These are phyloP conservation scores for Hericium coralloides DNA, from an alignment of 768 basidiomycete genomes.

Conservation along the genomic window DNA sequence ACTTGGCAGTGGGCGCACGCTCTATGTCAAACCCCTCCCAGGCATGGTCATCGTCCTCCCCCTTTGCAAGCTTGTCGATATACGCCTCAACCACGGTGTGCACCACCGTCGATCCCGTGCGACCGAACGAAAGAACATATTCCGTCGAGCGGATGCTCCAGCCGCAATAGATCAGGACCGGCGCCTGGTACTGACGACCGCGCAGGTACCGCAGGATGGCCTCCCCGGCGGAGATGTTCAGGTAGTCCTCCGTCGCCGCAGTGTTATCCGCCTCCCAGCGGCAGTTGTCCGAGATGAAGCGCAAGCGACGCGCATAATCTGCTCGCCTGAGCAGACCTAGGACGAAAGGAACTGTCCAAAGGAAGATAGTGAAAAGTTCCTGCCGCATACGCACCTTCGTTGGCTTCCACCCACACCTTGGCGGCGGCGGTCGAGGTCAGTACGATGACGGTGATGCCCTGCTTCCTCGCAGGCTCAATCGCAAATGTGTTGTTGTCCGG, in stretches of 20 bases:
- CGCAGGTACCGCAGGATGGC: slow-evolving; percentile 20
- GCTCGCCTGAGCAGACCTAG: background rate
- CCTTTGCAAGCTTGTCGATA: background rate
- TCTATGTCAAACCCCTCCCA: background rate
- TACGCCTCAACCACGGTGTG: background rate
- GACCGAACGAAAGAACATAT: background rate
- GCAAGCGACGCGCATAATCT: background rate
- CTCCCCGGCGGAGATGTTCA: slow-evolving; percentile 20
- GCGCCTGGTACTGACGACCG: slow-evolving; percentile 13
- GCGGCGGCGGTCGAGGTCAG: background rate
- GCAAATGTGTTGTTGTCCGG: background rate
- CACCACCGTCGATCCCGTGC: background rate
- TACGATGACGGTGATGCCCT: background rate
- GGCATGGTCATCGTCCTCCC: background rate
- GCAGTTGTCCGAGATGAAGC: background rate
- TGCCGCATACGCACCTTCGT: background rate
- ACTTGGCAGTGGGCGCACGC: too few species aligned
- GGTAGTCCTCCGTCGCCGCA: background rate
- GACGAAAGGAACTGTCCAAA: background rate
- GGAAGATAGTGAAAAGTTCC: background rate
- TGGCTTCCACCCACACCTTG: background rate
- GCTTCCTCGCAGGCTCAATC: background rate
- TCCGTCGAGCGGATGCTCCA: slow-evolving; percentile 5
- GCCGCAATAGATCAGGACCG: slow-evolving; percentile 17
- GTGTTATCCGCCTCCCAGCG: background rate